A percentile compares a stretch with the other conserved stretches of the same genome.
Conservation (phyloP, 352 stramenopile genomes). For the Pythium folliculosum region DNA sequence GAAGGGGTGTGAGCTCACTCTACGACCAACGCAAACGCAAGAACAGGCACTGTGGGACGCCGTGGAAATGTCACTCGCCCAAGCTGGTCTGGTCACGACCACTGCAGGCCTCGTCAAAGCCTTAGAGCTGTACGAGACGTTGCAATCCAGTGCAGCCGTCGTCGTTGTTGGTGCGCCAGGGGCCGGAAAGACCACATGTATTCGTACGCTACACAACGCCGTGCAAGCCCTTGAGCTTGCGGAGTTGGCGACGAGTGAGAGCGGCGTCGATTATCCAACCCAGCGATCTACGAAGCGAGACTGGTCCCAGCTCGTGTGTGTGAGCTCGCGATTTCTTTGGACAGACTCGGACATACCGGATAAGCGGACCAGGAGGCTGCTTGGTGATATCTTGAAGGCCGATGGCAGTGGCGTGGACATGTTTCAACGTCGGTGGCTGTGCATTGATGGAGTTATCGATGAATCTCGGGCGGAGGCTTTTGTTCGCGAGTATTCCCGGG, state of each 20-base stretch:
- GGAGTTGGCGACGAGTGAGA: slow-evolving; percentile 7
- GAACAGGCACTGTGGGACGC: slow-evolving; percentile 48
- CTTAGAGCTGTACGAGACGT: slow-evolving; percentile 42
- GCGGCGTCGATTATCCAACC: background rate
- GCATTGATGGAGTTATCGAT: slow-evolving; percentile 18
- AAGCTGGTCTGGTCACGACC: slow-evolving; percentile 21
- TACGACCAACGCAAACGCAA: slow-evolving; percentile 10
- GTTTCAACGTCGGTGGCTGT: slow-evolving; percentile 8
- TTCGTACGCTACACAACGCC: slow-evolving; percentile 50
- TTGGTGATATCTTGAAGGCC: background rate
- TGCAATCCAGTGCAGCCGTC: slow-evolving; percentile 33
- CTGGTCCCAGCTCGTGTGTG: slow-evolving; percentile 9
- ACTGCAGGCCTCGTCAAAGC: slow-evolving; percentile 29
- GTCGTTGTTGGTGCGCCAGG: slow-evolving; percentile 43
- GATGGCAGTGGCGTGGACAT: background rate
- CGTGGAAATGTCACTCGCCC: slow-evolving; percentile 46
- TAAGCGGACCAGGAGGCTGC: background rate
- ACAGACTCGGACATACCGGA: background rate
- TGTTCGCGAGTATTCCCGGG: background rate
- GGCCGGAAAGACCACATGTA: slow-evolving; percentile 51
- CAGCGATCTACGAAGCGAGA: background rate
- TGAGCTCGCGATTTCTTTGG: slow-evolving; percentile 14
- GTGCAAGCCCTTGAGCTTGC: slow-evolving; percentile 45
- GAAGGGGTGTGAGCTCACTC: slow-evolving; percentile 26
- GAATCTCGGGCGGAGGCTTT: background rate